Evolutionary conservation across 805 yeast species (phyloP).

Genomic region (Wickerhamomyces strasburgensis): DNA sequence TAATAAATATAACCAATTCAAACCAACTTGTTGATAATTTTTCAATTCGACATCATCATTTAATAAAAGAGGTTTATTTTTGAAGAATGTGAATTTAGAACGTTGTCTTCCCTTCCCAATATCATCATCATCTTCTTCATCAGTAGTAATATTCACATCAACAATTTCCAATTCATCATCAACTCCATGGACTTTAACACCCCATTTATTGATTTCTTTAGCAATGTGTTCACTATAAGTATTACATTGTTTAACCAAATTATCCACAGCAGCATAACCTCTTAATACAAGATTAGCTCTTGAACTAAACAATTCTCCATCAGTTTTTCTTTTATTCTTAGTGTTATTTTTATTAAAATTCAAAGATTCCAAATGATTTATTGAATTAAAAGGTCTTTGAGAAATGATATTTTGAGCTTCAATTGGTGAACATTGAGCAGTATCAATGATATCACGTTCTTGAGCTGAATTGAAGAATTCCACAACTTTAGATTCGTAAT

Average conservation of each 20-base stretch:
- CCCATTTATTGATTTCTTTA: constrained; percentile 78
- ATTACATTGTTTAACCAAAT: constrained; percentile 80
- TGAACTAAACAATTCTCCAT: constrained; percentile 72
- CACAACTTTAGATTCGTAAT: constrained; percentile 62
- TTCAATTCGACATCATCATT: constrained; percentile 65
- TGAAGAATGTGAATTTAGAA: constrained; percentile 42
- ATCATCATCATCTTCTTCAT: constrained; percentile 29
- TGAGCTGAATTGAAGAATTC: constrained; percentile 78
- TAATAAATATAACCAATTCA: constrained; percentile 84
- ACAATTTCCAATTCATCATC: constrained; percentile 63
- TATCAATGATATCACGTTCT: constrained; percentile 70
- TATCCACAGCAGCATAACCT: constrained; percentile 93
- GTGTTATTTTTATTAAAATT: constrained; percentile 39
- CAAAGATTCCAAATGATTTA: constrained; percentile 55
- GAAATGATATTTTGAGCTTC: constrained; percentile 60
- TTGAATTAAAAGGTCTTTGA: constrained; percentile 62
- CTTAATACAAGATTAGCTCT: constrained; percentile 63
- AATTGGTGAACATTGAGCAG: constrained; percentile 63
- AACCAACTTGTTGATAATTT: constrained; percentile 93
- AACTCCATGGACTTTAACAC: constrained; percentile 64
- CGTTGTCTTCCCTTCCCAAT: constrained; percentile 24
- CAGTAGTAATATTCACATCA: constrained; percentile 37
- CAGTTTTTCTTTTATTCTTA: constrained; percentile 42
- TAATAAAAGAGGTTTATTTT: constrained; percentile 65
- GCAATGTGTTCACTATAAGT: constrained; percentile 69